Evolutionary conservation across 352 stramenopile genomes (phyloP).

Genomic region (Pythium phragmiticola): DNA sequence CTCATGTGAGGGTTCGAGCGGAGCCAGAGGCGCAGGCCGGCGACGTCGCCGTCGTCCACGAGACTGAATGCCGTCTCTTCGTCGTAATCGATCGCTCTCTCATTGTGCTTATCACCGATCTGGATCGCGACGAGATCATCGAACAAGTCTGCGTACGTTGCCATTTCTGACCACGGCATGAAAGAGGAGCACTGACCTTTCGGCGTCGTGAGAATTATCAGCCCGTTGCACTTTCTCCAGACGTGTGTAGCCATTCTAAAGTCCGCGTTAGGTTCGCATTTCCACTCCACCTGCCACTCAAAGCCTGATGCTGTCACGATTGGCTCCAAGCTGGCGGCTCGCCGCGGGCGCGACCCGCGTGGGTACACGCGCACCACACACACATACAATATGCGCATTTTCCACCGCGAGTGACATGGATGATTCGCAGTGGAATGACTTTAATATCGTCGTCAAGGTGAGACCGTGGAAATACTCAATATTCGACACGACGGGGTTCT

Average conservation of each 20-base stretch:
- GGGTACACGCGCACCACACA: background rate
- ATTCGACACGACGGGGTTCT: background rate
- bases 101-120: constrained; percentile 1
- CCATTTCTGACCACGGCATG: constrained; percentile 11
- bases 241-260: constrained; percentile 1
- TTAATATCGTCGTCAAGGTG: constrained; percentile 68
- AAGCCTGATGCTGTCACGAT: constrained; percentile 4
- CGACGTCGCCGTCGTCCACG: constrained; percentile 30
- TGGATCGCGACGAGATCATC: constrained; percentile 43
- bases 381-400: background rate
- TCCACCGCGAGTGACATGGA: background rate
- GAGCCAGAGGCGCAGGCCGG: constrained; percentile 30
- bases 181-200: background rate
- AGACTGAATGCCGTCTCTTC: constrained; percentile 30
- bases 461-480: background rate
- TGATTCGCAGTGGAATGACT: constrained; percentile 44
- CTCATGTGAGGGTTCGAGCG: constrained; percentile 16
- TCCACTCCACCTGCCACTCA: background rate
- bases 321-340: constrained; percentile 9
- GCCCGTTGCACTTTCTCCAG: background rate
- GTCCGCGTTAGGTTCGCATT: constrained; percentile 16
- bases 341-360: constrained; percentile 3
- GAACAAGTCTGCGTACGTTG: constrained; percentile 39
- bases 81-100: background rate
- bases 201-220: background rate